Conservation (phyloP, 768 basidiomycete species). For the Boletellus emodensis region DNA sequence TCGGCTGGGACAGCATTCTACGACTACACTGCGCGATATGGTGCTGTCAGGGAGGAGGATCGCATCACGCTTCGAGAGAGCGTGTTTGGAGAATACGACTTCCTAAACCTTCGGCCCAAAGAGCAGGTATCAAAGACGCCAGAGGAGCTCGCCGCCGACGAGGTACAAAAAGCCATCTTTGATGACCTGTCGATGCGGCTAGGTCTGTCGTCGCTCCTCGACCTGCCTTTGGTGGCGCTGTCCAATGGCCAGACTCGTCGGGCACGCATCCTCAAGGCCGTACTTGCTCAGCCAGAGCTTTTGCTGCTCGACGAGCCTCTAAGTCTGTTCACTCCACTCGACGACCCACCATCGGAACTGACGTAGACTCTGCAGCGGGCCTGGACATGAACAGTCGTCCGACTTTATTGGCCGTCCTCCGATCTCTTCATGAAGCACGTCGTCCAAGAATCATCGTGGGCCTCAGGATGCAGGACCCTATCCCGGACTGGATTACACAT, state of each 20-base stretch:
- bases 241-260: constrained; percentile 91
- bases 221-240: constrained; percentile 78
- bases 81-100: constrained; percentile 54
- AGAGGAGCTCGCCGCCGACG: constrained; percentile 25
- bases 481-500: constrained; percentile 73
- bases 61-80: constrained; percentile 69
- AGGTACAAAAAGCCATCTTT: constrained; percentile 38
- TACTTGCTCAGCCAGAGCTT: constrained; percentile 67
- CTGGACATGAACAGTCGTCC: constrained; percentile 63
- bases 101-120: constrained; percentile 27
- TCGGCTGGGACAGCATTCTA: constrained; percentile 71
- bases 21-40: constrained; percentile 92
- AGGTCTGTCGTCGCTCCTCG: constrained; percentile 59
- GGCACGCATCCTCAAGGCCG: constrained; percentile 75
- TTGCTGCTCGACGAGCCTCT: constrained; percentile 90
- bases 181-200: constrained; percentile 53
- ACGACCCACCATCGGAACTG: not conserved
- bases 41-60: constrained; percentile 83
- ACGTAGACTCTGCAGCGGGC: constrained; percentile 53
- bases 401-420: constrained; percentile 51
- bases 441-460: constrained; percentile 63
- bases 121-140: constrained; percentile 18
- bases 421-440: constrained; percentile 44
- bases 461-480: constrained; percentile 62
- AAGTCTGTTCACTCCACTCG: constrained; percentile 43